A percentile compares a stretch with the other conserved stretches of the same genome.
Evolutionary conservation across 257 asterid species (phyloP).

Genomic region (Solanum megistacrolobum): DNA sequence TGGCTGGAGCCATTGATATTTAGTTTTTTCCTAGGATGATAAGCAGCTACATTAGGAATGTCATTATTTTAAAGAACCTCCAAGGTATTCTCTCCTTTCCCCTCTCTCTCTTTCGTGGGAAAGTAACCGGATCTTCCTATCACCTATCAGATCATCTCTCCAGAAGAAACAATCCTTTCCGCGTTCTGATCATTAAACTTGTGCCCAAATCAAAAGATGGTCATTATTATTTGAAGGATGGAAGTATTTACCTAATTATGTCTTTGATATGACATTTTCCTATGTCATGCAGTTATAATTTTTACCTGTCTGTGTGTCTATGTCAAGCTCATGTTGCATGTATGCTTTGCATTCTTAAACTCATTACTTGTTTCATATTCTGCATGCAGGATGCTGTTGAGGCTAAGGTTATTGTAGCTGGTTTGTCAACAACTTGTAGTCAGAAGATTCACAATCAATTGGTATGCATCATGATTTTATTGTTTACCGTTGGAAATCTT

Average conservation of each 20-base stretch:
- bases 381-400: constrained; percentile 63
- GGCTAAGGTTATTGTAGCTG: constrained; percentile 73
- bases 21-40: not conserved
- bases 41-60: not conserved
- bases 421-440: constrained; percentile 90
- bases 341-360: not conserved
- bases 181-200: not conserved
- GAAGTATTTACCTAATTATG: not conserved
- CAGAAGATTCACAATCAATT: constrained; percentile 99
- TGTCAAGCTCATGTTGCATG: not conserved
- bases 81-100: not conserved
- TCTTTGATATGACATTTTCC: not conserved
- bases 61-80: not conserved
- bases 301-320: not conserved
- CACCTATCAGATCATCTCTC: not conserved
- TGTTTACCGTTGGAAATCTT: not conserved
- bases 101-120: not conserved
- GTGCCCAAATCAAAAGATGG: not conserved
- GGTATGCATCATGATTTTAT: constrained; percentile 30
- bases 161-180: not conserved
- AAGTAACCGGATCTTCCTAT: not conserved
- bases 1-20: not conserved
- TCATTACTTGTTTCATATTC: not conserved
- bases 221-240: not conserved
- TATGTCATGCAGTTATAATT: not conserved